Base-by-base conservation (phyloP, 129 eudicot genomes). In the Flaveria linearis region DNA sequence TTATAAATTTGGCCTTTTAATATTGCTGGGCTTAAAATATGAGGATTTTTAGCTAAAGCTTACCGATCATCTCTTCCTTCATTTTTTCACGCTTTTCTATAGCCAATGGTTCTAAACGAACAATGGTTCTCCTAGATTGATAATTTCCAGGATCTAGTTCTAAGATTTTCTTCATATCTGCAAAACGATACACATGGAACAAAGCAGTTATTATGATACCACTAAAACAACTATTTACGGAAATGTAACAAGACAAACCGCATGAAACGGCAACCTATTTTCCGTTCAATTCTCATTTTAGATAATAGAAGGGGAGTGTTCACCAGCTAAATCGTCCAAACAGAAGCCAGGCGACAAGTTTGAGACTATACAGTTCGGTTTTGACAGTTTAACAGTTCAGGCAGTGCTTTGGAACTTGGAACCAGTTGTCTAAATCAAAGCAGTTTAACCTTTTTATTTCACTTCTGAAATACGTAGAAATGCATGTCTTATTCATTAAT, bases 61-160 rank as follows among this genome's bases (percentile, higher is more conserved):
- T 72, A 92, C 97, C 96, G 12, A 92, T 71, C 96, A 92, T 92
- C 82, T 94, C 97, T 76, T 91, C 97, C 85, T 91, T 94, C 96
- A 94, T 84, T 78, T 94, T 94, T 61, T 94, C 99, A 74, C 89
- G 89, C 87, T 94, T 94, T 73, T 91, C 99, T 69, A 79, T 80
- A 12, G 99, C 99, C 76, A 91, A 77, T 41, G 96, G 99, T 76
- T 94, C 96, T 68, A 94, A 76, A 30, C 96, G 90, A 16, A 82
- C 25, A 36, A 88, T 83, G 18, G 80, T 83, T 75, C 87, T 91
- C 76, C 84, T 87, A 76, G 88, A 90, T 83, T 94, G 89, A 62
- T 79, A 75, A 80, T 89, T 82, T 57, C 90, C 86, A 68, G 92
- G 97, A 67, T 94, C 94, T 78, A 94, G 41, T 81, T 94, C 99